A percentile compares a stretch with the other conserved stretches of the same genome.
Evolutionary conservation across 2,329 filamentous ascomycete genomes (phyloP).

Genomic region (Sporothrix mexicana): DNA sequence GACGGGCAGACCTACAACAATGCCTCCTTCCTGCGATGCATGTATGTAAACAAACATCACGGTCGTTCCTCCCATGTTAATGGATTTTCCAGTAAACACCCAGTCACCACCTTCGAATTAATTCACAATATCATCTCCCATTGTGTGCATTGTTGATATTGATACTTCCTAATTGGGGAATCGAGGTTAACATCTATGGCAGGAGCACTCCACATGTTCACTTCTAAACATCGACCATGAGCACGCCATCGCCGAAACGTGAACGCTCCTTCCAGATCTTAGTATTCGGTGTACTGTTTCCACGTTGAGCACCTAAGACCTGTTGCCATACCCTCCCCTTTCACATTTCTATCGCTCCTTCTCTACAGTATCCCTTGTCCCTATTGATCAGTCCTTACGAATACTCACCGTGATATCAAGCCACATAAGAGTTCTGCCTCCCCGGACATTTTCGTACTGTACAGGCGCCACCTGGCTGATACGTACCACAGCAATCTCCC

Average conservation of each 20-base stretch:
- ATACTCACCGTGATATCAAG: neutral
- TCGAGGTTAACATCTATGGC: neutral
- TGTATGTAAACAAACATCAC: neutral
- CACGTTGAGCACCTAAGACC: no score
- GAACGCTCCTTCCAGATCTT: neutral
- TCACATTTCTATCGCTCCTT: neutral
- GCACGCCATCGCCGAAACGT: neutral
- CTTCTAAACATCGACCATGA: neutral
- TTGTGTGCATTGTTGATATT: neutral
- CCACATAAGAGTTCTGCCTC: neutral
- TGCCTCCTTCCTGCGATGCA: neutral
- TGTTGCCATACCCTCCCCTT: no score
- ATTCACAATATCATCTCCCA: neutral
- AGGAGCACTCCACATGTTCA: neutral
- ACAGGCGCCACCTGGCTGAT: conserved; percentile 8
- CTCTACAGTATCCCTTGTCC: neutral
- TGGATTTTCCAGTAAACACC: no score
- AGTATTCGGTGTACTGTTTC: no score
- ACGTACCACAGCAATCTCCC: neutral
- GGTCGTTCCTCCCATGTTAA: neutral
- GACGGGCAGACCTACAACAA: neutral
- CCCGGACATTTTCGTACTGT: neutral
- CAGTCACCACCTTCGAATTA: neutral
- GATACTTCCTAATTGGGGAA: conserved; percentile 1
- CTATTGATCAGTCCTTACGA: neutral